Evolutionary conservation across 2,329 filamentous ascomycete genomes (phyloP).

Genomic region (Ceratocystiopsis minuta): DNA sequence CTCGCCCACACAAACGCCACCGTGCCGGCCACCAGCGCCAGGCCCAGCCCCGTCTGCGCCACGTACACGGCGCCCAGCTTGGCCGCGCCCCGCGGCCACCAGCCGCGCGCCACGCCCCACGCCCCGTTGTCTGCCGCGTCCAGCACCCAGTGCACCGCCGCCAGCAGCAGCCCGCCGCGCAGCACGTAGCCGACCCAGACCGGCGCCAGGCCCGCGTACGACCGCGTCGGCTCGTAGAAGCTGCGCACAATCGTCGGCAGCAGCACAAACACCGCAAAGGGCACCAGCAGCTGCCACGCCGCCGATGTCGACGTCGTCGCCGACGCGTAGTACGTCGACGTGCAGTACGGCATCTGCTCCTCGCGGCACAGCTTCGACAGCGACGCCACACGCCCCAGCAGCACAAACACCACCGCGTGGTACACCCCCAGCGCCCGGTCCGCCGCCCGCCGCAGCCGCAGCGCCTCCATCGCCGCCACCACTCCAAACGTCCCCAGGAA

Average conservation of each 20-base stretch:
- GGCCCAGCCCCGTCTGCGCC: slow-evolving; percentile 61
- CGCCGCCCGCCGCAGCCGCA: slow-evolving; percentile 47
- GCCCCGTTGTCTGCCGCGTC: slow-evolving; percentile 75
- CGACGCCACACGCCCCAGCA: slow-evolving; percentile 63
- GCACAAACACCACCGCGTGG: slow-evolving; percentile 68
- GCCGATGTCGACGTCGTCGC: slow-evolving; percentile 83
- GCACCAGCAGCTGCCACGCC: slow-evolving; percentile 70
- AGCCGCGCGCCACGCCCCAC: slow-evolving; percentile 29
- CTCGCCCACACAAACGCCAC: slow-evolving; percentile 74
- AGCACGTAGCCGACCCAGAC: slow-evolving; percentile 72
- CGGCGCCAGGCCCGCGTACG: slow-evolving; percentile 71
- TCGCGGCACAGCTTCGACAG: slow-evolving; percentile 87
- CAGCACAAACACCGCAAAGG: slow-evolving; percentile 51
- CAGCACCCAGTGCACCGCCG: slow-evolving; percentile 71
- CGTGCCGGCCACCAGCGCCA: slow-evolving; percentile 69
- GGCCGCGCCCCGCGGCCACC: slow-evolving; percentile 38
- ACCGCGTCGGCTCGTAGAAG: slow-evolving; percentile 66
- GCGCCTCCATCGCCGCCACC: slow-evolving; percentile 53
- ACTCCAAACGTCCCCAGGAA: slow-evolving; percentile 79
- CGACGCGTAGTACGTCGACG: slow-evolving; percentile 88
- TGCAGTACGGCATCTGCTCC: slow-evolving; percentile 95
- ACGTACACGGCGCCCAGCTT: slow-evolving; percentile 61
- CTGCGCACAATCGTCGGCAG: slow-evolving; percentile 61
- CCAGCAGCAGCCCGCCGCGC: slow-evolving; percentile 55
- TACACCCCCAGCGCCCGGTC: slow-evolving; percentile 65